Percentiles rank a stretch among this genome's conserved stretches.
Evolutionary conservation across 2,329 filamentous ascomycete genomes (phyloP).

Genomic region (Colletotrichum sidae): DNA sequence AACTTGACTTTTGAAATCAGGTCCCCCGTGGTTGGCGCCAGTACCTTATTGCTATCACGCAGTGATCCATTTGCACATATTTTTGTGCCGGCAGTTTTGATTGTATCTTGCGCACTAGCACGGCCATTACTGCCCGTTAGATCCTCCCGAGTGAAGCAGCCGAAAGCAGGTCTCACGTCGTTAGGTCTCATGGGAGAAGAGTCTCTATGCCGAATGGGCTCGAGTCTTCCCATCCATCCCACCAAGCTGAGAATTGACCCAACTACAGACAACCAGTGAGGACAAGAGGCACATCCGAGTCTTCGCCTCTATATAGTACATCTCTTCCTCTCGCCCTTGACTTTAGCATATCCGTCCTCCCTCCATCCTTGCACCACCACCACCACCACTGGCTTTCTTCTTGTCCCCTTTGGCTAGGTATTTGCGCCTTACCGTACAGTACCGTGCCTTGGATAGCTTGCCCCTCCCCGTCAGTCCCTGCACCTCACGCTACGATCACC

Average conservation of each 20-base stretch:
- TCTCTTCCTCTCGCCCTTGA: constrained; percentile 5
- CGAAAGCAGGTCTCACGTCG: too few relatives aligned
- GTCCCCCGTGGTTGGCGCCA: constrained; percentile 20
- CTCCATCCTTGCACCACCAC: constrained; percentile 18
- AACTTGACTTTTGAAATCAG: neutral
- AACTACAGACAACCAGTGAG: neutral
- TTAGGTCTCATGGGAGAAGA: neutral
- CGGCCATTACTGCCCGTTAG: neutral
- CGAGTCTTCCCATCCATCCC: constrained; percentile 6
- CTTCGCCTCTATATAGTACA: neutral
- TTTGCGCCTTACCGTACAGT: neutral
- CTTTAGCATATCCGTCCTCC: constrained; percentile 12
- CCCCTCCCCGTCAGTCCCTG: constrained; percentile 18
- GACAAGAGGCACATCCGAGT: neutral
- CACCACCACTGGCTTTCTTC: constrained; percentile 18
- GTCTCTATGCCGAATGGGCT: constrained; percentile 9
- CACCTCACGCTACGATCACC: constrained; percentile 32
- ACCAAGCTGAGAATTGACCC: neutral
- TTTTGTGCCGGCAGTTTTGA: too few relatives aligned
- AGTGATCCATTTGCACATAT: too few relatives aligned
- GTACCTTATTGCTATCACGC: neutral
- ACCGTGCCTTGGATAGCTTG: constrained; percentile 14
- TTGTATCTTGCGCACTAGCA: neutral
- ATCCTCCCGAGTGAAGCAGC: neutral
- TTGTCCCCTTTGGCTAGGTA: constrained; percentile 3